Evolutionary conservation across 306 rosid species (phyloP).

Genomic region (Pueraria montana): DNA sequence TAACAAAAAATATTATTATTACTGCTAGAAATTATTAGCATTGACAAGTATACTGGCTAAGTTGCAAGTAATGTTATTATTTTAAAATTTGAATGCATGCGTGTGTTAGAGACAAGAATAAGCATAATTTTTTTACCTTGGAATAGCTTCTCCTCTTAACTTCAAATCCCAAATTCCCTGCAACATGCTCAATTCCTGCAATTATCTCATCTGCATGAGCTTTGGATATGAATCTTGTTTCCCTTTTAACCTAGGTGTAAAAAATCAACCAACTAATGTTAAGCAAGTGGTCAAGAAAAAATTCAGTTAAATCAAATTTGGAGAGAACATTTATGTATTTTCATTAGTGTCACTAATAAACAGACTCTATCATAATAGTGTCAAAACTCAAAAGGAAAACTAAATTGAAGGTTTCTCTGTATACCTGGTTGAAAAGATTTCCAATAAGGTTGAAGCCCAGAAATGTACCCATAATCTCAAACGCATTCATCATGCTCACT

Average conservation of each 20-base stretch:
- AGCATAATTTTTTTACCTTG: neutral
- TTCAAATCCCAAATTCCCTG: slow-evolving; percentile 75
- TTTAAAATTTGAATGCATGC: neutral
- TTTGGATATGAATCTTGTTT: slow-evolving; percentile 77
- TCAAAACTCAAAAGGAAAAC: too few species aligned
- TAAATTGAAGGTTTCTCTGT: neutral
- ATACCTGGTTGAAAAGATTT: slow-evolving; percentile 58
- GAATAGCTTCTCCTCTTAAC: slow-evolving; percentile 67
- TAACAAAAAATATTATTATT: too few species aligned
- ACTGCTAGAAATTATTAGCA: neutral
- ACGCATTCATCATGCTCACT: slow-evolving; percentile 74
- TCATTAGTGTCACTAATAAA: too few species aligned
- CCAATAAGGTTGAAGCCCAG: slow-evolving; percentile 67
- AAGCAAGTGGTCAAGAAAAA: too few species aligned
- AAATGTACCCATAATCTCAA: slow-evolving; percentile 75
- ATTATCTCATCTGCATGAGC: slow-evolving; percentile 69
- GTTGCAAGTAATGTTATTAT: slow-evolving; percentile 2
- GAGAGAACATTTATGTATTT: too few species aligned
- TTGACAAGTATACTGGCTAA: neutral
- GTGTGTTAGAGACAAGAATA: neutral
- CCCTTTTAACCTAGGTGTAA: slow-evolving; percentile 70
- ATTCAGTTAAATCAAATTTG: too few species aligned
- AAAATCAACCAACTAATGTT: neutral
- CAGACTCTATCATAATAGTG: neutral
- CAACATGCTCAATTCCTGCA: slow-evolving; percentile 69